Conservation (phyloP, 2,329 filamentous ascomycete species). For the Colletotrichum sansevieriae region DNA sequence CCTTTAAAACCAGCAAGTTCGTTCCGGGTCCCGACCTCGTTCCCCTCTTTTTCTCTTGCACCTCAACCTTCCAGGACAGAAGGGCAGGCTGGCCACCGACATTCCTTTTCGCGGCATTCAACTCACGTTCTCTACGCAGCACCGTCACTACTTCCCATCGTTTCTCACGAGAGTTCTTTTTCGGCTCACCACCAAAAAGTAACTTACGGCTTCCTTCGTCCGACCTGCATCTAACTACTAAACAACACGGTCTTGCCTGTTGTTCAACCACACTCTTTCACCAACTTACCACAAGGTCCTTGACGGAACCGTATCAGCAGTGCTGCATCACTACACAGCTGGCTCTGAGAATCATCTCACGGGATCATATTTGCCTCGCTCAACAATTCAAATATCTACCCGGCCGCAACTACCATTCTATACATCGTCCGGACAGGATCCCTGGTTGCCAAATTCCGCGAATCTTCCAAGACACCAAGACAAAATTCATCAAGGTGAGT, state of each 20-base stretch:
- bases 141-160: constrained; percentile 41
- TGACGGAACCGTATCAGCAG: constrained; percentile 46
- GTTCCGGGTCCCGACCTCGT: constrained; percentile 29
- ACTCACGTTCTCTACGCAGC: constrained; percentile 36
- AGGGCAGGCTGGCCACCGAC: constrained; percentile 40
- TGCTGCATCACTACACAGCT: constrained; percentile 43
- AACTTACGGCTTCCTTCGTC: constrained; percentile 40
- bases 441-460: constrained; percentile 22
- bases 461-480: constrained; percentile 26
- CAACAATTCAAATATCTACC: constrained; percentile 25
- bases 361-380: constrained; percentile 30
- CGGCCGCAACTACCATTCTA: constrained; percentile 6
- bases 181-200: constrained; percentile 32
- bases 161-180: constrained; percentile 36
- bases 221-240: constrained; percentile 38
- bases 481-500: constrained; percentile 33
- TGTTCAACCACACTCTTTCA: constrained; percentile 45
- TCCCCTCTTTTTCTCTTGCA: constrained; percentile 32
- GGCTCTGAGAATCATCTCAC: constrained; percentile 42
- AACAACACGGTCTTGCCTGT: constrained; percentile 35
- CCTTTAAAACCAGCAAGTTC: constrained; percentile 36
- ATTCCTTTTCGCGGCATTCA: constrained; percentile 31
- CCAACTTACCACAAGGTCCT: constrained; percentile 42
- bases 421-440: constrained; percentile 27
- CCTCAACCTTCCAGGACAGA: constrained; percentile 42